Base-by-base conservation (phyloP, 768 basidiomycete genomes). In the Psilocybe cubensis region DNA sequence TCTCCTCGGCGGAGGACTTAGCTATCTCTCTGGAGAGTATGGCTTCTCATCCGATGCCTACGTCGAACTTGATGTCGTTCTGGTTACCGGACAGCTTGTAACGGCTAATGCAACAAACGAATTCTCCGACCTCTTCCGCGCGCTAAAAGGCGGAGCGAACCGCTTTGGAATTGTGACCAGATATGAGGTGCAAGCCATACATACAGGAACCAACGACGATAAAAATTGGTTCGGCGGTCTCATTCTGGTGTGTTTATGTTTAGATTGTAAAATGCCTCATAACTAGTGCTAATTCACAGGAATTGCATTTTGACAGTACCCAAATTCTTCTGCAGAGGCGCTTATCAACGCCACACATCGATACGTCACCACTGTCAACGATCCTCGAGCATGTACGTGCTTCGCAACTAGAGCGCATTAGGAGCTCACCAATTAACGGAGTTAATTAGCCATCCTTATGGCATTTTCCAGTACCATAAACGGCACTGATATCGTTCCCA, bases 121-220 rank as follows among this genome's bases (percentile, higher is more conserved):
- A 60, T 74, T 77, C 47, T 65, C 73, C 2, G 78, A 79, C 56
- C 70, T 81, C 18, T 79, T 81, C 66, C 70, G 72, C 35, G 77
- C 78, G 3, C 66, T 81, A 48, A 79, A 79, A 59, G 78, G 78
- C 4, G 77, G 78, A n/a, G 78, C 68, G 3, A 79, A 75, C 64
- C 70, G 78, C 10, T 78, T 79, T 59, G 78, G 78, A 2, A 79
- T 81, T 42, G 76, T 78, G 17, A 79, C 78, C 12, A 65, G 78
- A 20, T 79, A 77, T 52, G 75, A 76, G 44, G 68, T 80, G 9
- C 57, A 70, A 28, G 72, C 76, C 14, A 67, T 76, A 8, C 76
- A 75, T 54, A 76, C 74, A 5, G 79, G 76, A 3, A 74, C 72
- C 8, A 67, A 65, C 23, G 69, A 68, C 7, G 71, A 76, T 31